These are phyloP conservation scores for Fusarium agapanthi DNA, from an alignment of 2,329 filamentous ascomycete species.

Conservation along the genomic window DNA sequence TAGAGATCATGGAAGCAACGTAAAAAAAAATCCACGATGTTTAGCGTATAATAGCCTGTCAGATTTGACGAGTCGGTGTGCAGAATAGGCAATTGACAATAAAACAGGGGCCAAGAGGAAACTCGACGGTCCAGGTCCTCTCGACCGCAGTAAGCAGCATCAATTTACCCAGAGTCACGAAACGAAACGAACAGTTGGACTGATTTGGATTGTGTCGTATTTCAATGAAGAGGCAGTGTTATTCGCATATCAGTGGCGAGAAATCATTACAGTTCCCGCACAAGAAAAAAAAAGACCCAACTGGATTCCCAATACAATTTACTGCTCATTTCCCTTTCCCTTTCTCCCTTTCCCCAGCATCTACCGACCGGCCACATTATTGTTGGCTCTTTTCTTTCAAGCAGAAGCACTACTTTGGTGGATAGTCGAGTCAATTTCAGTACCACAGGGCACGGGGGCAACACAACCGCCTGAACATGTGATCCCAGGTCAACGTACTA, in stretches of 20 bases:
- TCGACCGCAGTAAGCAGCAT: not conserved
- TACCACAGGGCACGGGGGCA: not conserved
- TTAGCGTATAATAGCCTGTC: conserved; percentile 2
- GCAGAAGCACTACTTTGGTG: conserved; percentile 17
- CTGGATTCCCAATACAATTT: conserved; percentile 23
- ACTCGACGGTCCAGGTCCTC: not conserved
- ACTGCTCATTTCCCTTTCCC: conserved; percentile 1
- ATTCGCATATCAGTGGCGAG: conserved; percentile 19
- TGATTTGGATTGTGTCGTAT: not conserved
- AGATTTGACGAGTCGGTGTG: conserved; percentile 29
- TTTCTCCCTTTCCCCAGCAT: not conserved
- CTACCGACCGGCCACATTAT: not conserved
- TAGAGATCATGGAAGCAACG: not conserved
- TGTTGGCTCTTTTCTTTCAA: conserved; percentile 8
- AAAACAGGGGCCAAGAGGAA: not conserved
- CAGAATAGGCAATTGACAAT: conserved; percentile 19
- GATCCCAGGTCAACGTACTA: conserved; percentile 5
- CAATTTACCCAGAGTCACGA: not conserved
- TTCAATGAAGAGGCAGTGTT: conserved; percentile 2
- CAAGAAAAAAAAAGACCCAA: conserved; percentile 5
- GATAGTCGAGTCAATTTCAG: not conserved
- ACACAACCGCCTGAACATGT: conserved; percentile 18
- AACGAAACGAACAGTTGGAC: not conserved
- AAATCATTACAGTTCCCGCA: not conserved
- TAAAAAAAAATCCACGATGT: not conserved